Conservation (phyloP, 768 basidiomycete species). For the Lactifluus pinguis region DNA sequence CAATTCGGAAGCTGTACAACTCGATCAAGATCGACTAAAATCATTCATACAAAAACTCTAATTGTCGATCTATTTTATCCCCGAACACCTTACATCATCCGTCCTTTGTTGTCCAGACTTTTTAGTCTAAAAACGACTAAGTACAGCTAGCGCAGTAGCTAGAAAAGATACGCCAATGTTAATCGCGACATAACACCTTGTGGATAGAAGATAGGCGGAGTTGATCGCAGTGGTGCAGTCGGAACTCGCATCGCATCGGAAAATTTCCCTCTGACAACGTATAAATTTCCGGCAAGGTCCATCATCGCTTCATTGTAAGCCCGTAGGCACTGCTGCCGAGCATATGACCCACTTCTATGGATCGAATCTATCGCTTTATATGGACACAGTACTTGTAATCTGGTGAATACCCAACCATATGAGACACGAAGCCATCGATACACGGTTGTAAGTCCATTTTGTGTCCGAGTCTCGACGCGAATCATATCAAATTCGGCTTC, state of each 20-base stretch:
- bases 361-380: neutral
- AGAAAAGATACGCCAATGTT: neutral
- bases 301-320: no score
- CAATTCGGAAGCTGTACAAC: conserved; percentile 73
- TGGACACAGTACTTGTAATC: neutral
- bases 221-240: neutral
- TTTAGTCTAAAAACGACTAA: neutral
- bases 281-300: no score
- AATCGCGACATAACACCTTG: neutral
- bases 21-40: conserved; percentile 66
- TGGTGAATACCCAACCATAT: neutral
- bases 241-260: neutral
- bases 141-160: neutral
- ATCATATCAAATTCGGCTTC: conserved; percentile 12
- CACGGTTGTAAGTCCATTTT: no score
- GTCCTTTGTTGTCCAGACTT: neutral
- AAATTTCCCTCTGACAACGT: neutral
- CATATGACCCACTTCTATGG: neutral
- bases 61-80: neutral
- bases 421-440: neutral
- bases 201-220: neutral
- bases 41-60: neutral
- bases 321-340: no score
- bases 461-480: neutral
- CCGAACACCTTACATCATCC: neutral